Percentiles rank a stretch among this genome's conserved stretches.
Evolutionary conservation across 352 stramenopile genomes (phyloP).

Genomic region (Globisporangium paddicum): DNA sequence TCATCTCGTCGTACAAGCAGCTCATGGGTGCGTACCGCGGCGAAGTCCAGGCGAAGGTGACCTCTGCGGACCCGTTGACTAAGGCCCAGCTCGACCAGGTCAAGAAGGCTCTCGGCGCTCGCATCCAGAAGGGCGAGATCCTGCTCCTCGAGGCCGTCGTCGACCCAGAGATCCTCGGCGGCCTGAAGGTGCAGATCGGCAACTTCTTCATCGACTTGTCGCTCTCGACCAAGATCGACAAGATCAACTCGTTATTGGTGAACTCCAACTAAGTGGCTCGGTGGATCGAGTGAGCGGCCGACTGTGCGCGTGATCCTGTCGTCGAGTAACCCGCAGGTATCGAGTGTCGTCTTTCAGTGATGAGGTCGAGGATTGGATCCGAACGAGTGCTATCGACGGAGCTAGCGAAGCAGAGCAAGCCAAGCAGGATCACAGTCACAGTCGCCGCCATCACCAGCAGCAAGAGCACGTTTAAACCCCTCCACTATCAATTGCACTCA

Average conservation of each 20-base stretch:
- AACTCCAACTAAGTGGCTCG: constrained; percentile 41
- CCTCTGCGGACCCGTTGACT: constrained; percentile 90
- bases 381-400: not conserved
- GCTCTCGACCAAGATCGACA: constrained; percentile 94
- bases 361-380: not conserved
- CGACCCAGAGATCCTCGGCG: constrained; percentile 93
- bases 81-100: constrained; percentile 92
- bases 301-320: not conserved
- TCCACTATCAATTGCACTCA: not conserved
- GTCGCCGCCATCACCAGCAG: not conserved
- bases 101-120: constrained; percentile 88
- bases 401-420: not conserved
- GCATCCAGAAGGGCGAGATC: constrained; percentile 88
- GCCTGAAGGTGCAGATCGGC: constrained; percentile 96
- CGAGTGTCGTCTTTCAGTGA: not conserved
- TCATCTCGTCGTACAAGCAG: constrained; percentile 89
- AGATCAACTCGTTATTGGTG: constrained; percentile 86
- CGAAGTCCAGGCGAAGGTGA: constrained; percentile 96
- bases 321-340: constrained; percentile 1
- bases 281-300: constrained; percentile 2
- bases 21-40: constrained; percentile 95
- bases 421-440: not conserved
- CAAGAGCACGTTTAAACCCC: not conserved
- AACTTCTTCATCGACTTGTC: constrained; percentile 98
- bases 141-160: constrained; percentile 91